Base-by-base conservation (phyloP, 805 yeast species). In the Groenewaldozyma tartarivorans region DNA sequence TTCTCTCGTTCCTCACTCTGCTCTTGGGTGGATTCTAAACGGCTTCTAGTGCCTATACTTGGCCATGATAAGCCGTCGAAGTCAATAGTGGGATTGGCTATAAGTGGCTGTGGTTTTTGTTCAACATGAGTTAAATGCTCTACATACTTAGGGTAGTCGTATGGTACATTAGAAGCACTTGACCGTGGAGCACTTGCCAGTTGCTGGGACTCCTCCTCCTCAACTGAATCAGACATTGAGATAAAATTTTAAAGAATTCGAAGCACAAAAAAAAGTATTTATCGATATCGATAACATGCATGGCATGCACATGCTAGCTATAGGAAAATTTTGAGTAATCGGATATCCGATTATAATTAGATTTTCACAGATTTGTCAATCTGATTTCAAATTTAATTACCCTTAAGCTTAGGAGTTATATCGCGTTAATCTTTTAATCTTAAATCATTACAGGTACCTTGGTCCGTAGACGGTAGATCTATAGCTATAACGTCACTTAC, bases 51-150 rank as follows among this genome's bases (percentile, higher is more conserved):
- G 5, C 97, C 97, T 3, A 69, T 53, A 15, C 88, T 77, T 15
- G 96, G 97, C 95, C 96, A 90, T 34, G 95, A 85, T 36, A 90
- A 71, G 0, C 96, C 96, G 61, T 85, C 95, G 34, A 72, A 77
- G 55, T 86, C 95, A 26, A 87, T 80, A 16, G 95, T 92, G 0
- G 95, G 88, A 48, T 77, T 79, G 2, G 94, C 82, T 57, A 79
- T 81, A 17, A 95, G 94, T 3, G 87, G 76, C 0, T 88, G 87
- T 1, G 86, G 54, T 18, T 49, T 38, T 7, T 53, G 45, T 34
- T 52, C 53, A 30, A 43, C 38, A 32, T 44, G 35, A 5, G 48
- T 45, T 38, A 49, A 20, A 36, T 49, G 53, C 35, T 49, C 43
- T 4, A 44, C 21, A 32, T 49, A 49, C 31, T 49, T 49, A 16